Percentiles rank a stretch among this genome's conserved stretches.
phyloP scores from a whole-genome alignment of 495 filamentous ascomycete genomes.

The Penicillium roqueforti region DNA sequence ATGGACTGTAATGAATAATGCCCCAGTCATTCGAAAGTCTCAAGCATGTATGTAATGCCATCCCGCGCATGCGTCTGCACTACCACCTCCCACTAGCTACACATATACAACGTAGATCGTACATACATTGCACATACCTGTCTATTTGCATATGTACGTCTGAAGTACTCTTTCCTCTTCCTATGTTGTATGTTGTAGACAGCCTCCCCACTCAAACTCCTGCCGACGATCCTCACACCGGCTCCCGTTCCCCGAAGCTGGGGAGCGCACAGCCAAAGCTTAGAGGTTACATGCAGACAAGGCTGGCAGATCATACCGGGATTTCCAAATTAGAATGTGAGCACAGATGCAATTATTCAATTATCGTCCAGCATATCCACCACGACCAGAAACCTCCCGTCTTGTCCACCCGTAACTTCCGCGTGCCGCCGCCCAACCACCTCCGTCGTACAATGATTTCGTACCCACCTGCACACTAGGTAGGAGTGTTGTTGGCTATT shows the following conservation, averaged over 20 bases:
- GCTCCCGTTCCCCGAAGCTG: conserved; percentile 22
- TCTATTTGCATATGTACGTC: not conserved
- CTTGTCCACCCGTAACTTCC: not conserved
- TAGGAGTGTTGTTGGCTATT: not conserved
- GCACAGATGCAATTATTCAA: not conserved
- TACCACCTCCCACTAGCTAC: not conserved
- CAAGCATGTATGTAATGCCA: not conserved
- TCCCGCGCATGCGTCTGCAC: not conserved
- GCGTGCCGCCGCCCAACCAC: not conserved
- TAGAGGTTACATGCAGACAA: conserved; percentile 4
- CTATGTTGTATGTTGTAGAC: no score
- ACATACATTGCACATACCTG: not conserved
- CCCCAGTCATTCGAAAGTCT: not conserved
- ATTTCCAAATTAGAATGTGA: conserved; percentile 1
- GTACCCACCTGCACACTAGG: not conserved
- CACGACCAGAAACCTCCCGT: not conserved
- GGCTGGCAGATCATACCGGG: not conserved
- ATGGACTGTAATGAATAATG: not conserved
- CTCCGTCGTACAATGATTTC: not conserved
- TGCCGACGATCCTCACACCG: conserved; percentile 17
- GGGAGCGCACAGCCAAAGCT: conserved; percentile 4
- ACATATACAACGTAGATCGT: not conserved
- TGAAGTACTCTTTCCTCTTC: no score
- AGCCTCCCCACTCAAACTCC: not conserved
- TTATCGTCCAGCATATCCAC: not conserved